These are phyloP conservation scores for Exophiala bonariae DNA, from an alignment of 2,329 filamentous ascomycete genomes.

Conservation along the genomic window DNA sequence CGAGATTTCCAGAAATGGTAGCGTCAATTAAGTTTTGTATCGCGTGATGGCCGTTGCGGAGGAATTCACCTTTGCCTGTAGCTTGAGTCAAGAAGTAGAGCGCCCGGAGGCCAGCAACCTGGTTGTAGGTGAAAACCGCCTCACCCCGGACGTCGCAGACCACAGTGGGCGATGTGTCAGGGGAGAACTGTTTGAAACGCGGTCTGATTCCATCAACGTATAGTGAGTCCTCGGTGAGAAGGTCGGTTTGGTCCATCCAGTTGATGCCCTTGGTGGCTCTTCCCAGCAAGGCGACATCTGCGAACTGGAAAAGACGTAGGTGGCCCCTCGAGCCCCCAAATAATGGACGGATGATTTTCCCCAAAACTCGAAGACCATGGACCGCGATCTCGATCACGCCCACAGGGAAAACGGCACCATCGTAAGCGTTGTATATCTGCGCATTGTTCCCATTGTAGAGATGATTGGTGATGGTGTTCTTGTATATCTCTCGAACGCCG, in stretches of 20 bases:
- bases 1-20: not conserved
- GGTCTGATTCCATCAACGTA: constrained; percentile 6
- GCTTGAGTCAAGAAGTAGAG: constrained; percentile 2
- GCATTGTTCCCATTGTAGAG: constrained; percentile 4
- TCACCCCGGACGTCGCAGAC: not conserved
- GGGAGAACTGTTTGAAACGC: not conserved
- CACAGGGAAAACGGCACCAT: no score
- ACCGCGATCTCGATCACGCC: no score
- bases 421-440: not conserved
- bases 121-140: constrained; percentile 3
- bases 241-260: not conserved
- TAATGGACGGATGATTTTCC: not conserved
- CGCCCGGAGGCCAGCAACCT: constrained; percentile 4
- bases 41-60: not conserved
- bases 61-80: not conserved
- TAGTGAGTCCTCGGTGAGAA: constrained; percentile 1
- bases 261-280: not conserved
- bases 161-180: not conserved
- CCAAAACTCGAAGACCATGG: not conserved
- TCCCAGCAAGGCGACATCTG: not conserved
- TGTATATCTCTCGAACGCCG: not conserved
- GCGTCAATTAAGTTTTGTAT: not conserved
- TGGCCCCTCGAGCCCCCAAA: not conserved
- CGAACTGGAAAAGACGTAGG: not conserved
- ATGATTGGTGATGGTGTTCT: constrained; percentile 4